These are phyloP conservation scores for Lipomyces anomalus DNA, from an alignment of 805 yeast genomes.

Conservation along the genomic window DNA sequence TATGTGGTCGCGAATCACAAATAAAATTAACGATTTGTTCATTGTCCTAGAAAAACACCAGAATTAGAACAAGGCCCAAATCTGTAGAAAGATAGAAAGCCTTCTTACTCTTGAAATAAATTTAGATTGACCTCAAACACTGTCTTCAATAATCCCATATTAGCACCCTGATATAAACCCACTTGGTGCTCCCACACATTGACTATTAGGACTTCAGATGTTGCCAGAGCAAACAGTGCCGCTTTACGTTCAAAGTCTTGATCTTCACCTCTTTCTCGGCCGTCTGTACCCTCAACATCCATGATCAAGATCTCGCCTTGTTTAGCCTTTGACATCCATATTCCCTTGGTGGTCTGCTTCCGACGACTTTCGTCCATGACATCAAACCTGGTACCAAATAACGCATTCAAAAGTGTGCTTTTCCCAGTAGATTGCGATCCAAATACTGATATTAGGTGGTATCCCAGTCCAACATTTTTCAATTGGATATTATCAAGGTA, in stretches of 20 bases:
- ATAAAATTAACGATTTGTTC: constrained; percentile 58
- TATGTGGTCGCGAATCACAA: constrained; percentile 88
- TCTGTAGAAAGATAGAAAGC: constrained; percentile 32
- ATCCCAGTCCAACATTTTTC: constrained; percentile 54
- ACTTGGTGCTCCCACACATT: constrained; percentile 97
- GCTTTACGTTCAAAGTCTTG: constrained; percentile 97
- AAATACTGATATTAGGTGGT: constrained; percentile 90
- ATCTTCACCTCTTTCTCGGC: constrained; percentile 96
- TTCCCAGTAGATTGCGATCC: constrained; percentile 98
- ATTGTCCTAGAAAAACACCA: constrained; percentile 6
- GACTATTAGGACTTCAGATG: constrained; percentile 82
- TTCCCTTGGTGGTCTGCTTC: constrained; percentile 80
- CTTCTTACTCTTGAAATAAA: constrained; percentile 61
- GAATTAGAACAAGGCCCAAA: neutral
- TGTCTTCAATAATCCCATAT: constrained; percentile 89
- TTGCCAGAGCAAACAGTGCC: constrained; percentile 88
- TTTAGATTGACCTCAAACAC: constrained; percentile 93
- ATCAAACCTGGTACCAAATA: constrained; percentile 83
- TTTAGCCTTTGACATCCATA: constrained; percentile 26
- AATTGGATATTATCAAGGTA: constrained; percentile 36
- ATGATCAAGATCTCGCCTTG: constrained; percentile 57
- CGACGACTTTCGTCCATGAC: constrained; percentile 86
- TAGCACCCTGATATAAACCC: constrained; percentile 95
- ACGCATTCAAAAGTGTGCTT: constrained; percentile 78
- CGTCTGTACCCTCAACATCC: constrained; percentile 99